These are phyloP conservation scores for Lophiostoma macrostomum DNA, from an alignment of 495 filamentous ascomycete species.

Conservation along the genomic window DNA sequence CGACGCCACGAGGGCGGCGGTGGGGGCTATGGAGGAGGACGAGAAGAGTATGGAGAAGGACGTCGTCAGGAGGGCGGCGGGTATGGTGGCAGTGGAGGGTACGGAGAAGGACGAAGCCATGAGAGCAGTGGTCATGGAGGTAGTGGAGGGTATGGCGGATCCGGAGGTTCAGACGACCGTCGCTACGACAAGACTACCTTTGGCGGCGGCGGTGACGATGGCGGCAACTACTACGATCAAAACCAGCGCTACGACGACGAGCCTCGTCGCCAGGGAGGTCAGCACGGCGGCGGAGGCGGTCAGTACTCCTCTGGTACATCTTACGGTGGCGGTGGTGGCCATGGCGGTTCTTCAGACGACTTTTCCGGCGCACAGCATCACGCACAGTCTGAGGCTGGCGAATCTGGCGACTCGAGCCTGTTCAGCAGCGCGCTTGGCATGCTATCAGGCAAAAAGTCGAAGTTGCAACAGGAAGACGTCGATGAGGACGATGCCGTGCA, in stretches of 20 bases:
- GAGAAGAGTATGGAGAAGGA: slow-evolving; percentile 5
- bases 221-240: slow-evolving; percentile 22
- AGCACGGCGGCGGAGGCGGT: background rate
- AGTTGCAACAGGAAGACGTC: slow-evolving; percentile 47
- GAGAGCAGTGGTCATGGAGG: slow-evolving; percentile 1
- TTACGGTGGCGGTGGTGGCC: slow-evolving; percentile 37
- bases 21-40: background rate
- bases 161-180: background rate
- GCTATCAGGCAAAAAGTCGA: slow-evolving; percentile 46
- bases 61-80: background rate
- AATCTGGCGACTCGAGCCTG: slow-evolving; percentile 44
- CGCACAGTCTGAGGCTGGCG: slow-evolving; percentile 51
- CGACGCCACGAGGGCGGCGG: background rate
- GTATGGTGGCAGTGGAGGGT: slow-evolving; percentile 1
- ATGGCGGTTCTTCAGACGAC: slow-evolving; percentile 45
- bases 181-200: slow-evolving; percentile 1
- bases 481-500: slow-evolving; percentile 57
- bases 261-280: background rate
- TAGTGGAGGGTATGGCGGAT: background rate
- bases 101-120: slow-evolving; percentile 12
- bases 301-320: slow-evolving; percentile 38
- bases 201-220: slow-evolving; percentile 6
- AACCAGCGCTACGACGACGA: slow-evolving; percentile 8
- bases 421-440: slow-evolving; percentile 51
- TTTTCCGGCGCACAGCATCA: slow-evolving; percentile 49